phyloP scores from a whole-genome alignment of 345 rosid species.

The Conringia planisiliqua region DNA sequence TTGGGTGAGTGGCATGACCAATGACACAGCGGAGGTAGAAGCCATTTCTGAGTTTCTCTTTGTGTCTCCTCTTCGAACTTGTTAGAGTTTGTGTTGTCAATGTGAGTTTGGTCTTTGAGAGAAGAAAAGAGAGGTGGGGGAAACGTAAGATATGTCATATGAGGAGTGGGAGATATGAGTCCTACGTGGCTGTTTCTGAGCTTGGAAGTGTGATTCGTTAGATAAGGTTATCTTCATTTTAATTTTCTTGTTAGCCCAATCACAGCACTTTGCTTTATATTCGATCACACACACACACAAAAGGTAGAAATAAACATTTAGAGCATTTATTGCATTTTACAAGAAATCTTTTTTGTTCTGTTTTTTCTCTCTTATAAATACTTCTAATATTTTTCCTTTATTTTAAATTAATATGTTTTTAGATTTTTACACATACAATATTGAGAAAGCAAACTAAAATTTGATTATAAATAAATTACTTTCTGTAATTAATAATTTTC shows the following conservation, averaged over 20 bases:
- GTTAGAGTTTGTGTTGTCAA: not conserved
- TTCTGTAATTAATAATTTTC: too few species aligned
- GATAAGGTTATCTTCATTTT: conserved; percentile 56
- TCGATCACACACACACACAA: not conserved
- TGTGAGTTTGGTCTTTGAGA: conserved; percentile 14
- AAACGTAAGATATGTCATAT: not conserved
- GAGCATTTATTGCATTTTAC: too few species aligned
- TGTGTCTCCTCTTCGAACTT: not conserved
- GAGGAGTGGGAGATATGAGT: conserved; percentile 21
- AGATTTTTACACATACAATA: too few species aligned
- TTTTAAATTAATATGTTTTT: too few species aligned
- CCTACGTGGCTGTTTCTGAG: conserved; percentile 54
- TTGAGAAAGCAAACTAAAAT: too few species aligned
- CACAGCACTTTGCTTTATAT: not conserved
- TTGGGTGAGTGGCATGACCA: conserved; percentile 45
- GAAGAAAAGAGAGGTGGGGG: conserved; percentile 5
- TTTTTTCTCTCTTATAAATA: too few species aligned
- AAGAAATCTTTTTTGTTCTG: too few species aligned
- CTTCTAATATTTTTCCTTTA: too few species aligned
- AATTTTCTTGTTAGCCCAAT: not conserved
- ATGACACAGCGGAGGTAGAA: conserved; percentile 51
- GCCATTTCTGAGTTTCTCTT: conserved; percentile 18
- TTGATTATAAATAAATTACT: too few species aligned
- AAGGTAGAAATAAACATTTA: too few species aligned
- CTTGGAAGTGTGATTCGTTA: conserved; percentile 24